These are phyloP conservation scores for Aeminium ludgeri DNA, from an alignment of 495 filamentous ascomycete species.

Conservation along the genomic window DNA sequence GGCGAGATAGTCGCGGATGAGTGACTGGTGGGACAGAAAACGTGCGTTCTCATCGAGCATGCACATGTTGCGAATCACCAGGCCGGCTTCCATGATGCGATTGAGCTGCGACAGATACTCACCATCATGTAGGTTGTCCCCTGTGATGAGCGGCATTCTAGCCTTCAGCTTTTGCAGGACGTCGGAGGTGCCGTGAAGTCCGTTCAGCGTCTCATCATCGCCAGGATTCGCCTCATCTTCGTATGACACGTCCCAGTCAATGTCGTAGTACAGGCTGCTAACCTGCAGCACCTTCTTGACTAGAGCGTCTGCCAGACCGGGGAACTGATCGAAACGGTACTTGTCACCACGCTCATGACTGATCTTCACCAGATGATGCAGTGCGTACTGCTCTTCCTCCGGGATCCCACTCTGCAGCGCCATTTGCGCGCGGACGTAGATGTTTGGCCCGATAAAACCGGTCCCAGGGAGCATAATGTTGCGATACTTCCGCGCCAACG, in stretches of 20 bases:
- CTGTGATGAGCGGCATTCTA: slow-evolving; percentile 32
- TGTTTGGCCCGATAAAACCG: slow-evolving; percentile 57
- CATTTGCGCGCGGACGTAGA: slow-evolving; percentile 66
- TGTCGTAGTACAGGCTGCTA: slow-evolving; percentile 55
- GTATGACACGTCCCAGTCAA: slow-evolving; percentile 67
- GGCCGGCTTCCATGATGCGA: slow-evolving; percentile 66
- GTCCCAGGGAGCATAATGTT: slow-evolving; percentile 40
- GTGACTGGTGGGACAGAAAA: slow-evolving; percentile 55
- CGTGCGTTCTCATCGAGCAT: slow-evolving; percentile 75
- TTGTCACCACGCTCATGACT: slow-evolving; percentile 89
- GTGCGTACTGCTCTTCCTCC: slow-evolving; percentile 70
- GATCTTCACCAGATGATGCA: slow-evolving; percentile 88
- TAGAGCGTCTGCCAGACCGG: slow-evolving; percentile 74
- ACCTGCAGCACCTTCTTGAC: slow-evolving; percentile 67
- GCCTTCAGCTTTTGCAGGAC: slow-evolving; percentile 46
- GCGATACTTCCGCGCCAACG: slow-evolving; percentile 19
- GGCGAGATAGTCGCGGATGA: slow-evolving; percentile 62
- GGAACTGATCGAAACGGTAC: slow-evolving; percentile 82
- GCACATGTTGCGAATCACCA: slow-evolving; percentile 86
- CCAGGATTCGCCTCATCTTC: slow-evolving; percentile 32
- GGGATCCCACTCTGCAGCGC: slow-evolving; percentile 64
- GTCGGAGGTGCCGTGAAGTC: slow-evolving; percentile 58
- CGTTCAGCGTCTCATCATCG: slow-evolving; percentile 43
- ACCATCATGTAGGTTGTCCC: slow-evolving; percentile 58
- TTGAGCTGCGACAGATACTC: slow-evolving; percentile 50